Evolutionary conservation across 1,284 basidiomycete genomes (phyloP).

Genomic region (Moesziomyces sp.): DNA sequence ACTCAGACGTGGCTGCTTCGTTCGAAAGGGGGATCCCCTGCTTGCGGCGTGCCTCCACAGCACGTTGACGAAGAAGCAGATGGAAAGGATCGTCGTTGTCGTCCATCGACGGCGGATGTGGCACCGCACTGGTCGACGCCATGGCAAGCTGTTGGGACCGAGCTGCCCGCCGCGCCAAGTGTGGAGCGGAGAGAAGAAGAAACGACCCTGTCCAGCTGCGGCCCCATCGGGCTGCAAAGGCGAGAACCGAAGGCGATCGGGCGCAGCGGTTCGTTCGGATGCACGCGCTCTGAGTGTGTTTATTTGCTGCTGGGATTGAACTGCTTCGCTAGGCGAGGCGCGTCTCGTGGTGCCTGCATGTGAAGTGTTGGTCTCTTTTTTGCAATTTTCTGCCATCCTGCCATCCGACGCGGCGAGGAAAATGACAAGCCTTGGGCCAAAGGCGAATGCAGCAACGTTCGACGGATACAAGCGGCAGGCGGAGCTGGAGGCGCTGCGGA

Average conservation of each 20-base stretch:
- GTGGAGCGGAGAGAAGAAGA: not conserved
- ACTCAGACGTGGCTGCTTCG: not conserved
- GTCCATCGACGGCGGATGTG: not conserved
- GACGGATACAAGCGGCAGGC: too few relatives aligned
- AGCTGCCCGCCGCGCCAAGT: not conserved
- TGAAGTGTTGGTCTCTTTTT: not conserved
- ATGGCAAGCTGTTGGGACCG: not conserved
- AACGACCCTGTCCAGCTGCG: not conserved
- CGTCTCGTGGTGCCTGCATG: not conserved
- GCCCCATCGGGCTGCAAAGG: not conserved
- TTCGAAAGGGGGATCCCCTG: constrained; percentile 21
- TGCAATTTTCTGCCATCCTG: not conserved
- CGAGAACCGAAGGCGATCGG: too few relatives aligned
- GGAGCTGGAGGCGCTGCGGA: not conserved
- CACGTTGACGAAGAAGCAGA: constrained; percentile 27
- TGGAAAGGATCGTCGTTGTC: constrained; percentile 28
- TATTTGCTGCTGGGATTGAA: not conserved
- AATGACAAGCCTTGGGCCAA: too few relatives aligned
- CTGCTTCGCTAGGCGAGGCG: not conserved
- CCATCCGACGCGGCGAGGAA: too few relatives aligned
- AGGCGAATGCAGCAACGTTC: too few relatives aligned
- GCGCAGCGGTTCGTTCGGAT: too few relatives aligned
- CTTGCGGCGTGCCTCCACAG: constrained; percentile 18
- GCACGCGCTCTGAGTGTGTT: not conserved
- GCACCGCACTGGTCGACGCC: not conserved